A percentile compares a stretch with the other conserved stretches of the same genome.
Conservation (phyloP, 2,329 filamentous ascomycete genomes). For the Thielaviopsis populi region DNA sequence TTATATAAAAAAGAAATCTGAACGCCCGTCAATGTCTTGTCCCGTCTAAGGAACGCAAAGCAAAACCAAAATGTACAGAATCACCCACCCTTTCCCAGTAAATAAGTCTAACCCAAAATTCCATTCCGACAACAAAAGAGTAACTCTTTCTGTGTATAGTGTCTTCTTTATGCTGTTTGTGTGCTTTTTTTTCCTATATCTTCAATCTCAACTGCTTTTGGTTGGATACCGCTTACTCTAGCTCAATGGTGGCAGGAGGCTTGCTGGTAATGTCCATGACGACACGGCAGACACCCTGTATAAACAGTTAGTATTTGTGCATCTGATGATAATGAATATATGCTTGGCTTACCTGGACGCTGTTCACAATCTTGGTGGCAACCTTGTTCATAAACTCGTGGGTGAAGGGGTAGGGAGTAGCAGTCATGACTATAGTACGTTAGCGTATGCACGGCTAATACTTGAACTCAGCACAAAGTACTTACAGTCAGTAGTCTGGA, state of each 20-base stretch:
- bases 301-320: conserved; percentile 41
- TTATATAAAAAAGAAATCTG: neutral
- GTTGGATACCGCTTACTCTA: conserved; percentile 37
- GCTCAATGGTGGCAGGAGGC: conserved; percentile 58
- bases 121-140: neutral
- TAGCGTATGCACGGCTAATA: neutral
- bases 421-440: conserved; percentile 46
- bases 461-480: neutral
- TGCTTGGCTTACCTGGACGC: conserved; percentile 32
- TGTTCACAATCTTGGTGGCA: conserved; percentile 49
- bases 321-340: conserved; percentile 49
- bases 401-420: conserved; percentile 52
- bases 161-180: neutral
- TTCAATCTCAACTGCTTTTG: neutral
- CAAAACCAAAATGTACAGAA: conserved; percentile 6
- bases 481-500: conserved; percentile 26
- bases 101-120: conserved; percentile 6
- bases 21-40: neutral
- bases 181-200: neutral
- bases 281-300: conserved; percentile 31
- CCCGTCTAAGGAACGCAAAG: neutral
- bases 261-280: conserved; percentile 37
- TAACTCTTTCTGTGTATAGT: neutral
- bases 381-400: conserved; percentile 51
- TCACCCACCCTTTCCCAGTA: neutral